These are phyloP conservation scores for Corchorus olitorius DNA, from an alignment of 345 rosid genomes.

Conservation along the genomic window DNA sequence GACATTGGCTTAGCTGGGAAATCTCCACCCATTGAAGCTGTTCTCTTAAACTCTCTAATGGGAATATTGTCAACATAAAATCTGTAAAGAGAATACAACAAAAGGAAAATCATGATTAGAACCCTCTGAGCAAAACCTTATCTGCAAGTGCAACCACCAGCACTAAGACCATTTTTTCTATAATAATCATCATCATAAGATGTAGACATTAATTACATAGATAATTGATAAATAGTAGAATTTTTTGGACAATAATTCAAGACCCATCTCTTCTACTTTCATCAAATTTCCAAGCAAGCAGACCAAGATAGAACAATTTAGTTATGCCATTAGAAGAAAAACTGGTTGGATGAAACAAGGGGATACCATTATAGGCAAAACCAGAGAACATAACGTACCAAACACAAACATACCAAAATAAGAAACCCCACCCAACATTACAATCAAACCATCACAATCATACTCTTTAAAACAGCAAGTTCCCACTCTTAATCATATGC, in stretches of 20 bases:
- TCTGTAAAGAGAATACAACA: conserved; percentile 40
- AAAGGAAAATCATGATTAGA: not conserved
- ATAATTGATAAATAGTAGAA: not conserved
- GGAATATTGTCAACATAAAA: conserved; percentile 80
- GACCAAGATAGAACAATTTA: conserved; percentile 3
- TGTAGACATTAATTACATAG: not conserved
- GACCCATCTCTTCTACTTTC: not conserved
- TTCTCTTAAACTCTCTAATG: conserved; percentile 75
- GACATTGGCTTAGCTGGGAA: conserved; percentile 98
- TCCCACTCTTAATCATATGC: not conserved
- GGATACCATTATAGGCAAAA: conserved; percentile 25
- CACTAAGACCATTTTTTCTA: not conserved
- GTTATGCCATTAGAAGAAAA: conserved; percentile 6
- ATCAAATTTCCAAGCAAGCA: conserved; percentile 20
- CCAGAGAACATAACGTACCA: conserved; percentile 24
- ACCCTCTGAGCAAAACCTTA: not conserved
- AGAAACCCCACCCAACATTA: conserved; percentile 20
- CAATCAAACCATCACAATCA: conserved; percentile 26
- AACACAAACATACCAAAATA: conserved; percentile 20
- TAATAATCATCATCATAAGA: not conserved
- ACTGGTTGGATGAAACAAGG: conserved; percentile 9
- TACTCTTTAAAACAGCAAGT: conserved; percentile 24
- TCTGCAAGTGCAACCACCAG: not conserved
- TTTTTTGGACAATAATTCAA: not conserved
- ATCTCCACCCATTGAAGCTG: conserved; percentile 72